Evolutionary conservation across 306 rosid species (phyloP).

Genomic region (Cercis canadensis): DNA sequence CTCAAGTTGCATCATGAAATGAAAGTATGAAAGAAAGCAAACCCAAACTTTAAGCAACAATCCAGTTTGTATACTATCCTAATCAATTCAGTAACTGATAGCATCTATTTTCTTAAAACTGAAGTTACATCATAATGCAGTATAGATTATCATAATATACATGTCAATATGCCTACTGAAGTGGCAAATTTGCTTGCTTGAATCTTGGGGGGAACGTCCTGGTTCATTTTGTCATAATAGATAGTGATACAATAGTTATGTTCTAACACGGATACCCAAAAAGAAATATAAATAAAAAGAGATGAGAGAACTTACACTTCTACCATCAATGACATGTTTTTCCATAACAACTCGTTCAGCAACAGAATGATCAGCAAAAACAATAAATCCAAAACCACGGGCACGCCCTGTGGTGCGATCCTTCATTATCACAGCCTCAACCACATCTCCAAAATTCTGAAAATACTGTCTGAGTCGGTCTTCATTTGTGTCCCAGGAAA

Average conservation of each 20-base stretch:
- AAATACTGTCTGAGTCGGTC: conserved; percentile 65
- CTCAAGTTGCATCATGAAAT: conserved; percentile 5
- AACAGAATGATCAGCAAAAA: conserved; percentile 58
- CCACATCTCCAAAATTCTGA: conserved; percentile 55
- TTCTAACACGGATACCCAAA: not conserved
- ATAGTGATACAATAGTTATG: conserved; percentile 26
- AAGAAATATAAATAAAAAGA: not conserved
- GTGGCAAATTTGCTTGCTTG: conserved; percentile 13
- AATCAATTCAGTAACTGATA: conserved; percentile 4
- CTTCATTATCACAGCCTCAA: conserved; percentile 66
- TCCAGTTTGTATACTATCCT: not conserved
- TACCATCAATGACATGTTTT: conserved; percentile 63
- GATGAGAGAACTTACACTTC: conserved; percentile 54
- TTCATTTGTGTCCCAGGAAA: conserved; percentile 73
- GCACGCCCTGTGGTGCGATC: conserved; percentile 66
- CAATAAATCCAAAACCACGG: conserved; percentile 64
- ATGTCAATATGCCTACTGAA: not conserved
- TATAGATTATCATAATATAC: not conserved
- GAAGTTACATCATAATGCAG: conserved; percentile 20
- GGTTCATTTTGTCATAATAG: conserved; percentile 13
- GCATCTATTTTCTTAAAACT: conserved; percentile 21
- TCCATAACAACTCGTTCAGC: conserved; percentile 63
- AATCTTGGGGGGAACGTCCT: not conserved
- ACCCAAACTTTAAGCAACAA: not conserved
- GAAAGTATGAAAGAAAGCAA: not conserved